Percentiles rank a stretch among this genome's conserved stretches.
Evolutionary conservation across 768 basidiomycete species (phyloP).

Genomic region (Sporobolomyces roseus): DNA sequence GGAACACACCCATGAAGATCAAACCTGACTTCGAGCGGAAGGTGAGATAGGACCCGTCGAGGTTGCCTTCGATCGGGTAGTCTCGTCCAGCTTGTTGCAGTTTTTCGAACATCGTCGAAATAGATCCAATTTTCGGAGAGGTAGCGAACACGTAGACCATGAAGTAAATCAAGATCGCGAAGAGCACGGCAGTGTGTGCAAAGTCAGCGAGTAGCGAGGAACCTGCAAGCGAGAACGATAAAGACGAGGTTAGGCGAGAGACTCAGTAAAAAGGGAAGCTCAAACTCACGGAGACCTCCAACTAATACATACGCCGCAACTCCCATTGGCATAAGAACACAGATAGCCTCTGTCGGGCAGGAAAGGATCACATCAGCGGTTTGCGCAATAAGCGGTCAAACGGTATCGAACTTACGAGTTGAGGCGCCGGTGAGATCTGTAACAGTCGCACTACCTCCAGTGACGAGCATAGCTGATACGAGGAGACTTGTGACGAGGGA

Average conservation of each 20-base stretch:
- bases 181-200: constrained; percentile 7
- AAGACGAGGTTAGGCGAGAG: constrained; percentile 28
- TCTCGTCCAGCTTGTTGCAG: constrained; percentile 3
- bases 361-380: too few relatives aligned
- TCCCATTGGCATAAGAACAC: constrained; percentile 22
- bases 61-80: constrained; percentile 61
- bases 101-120: constrained; percentile 58
- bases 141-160: constrained; percentile 78
- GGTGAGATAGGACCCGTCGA: constrained; percentile 76
- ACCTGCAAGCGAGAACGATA: constrained; percentile 25
- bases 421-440: constrained; percentile 82
- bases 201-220: constrained; percentile 25
- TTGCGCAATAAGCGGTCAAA: too few relatives aligned
- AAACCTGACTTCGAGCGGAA: constrained; percentile 72
- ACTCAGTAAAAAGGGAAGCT: constrained; percentile 41
- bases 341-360: too few relatives aligned
- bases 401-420: too few relatives aligned
- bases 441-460: constrained; percentile 69
- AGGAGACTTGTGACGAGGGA: constrained; percentile 70
- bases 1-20: constrained; percentile 63
- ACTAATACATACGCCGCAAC: constrained; percentile 45
- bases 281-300: constrained; percentile 47
- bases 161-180: constrained; percentile 31
- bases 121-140: constrained; percentile 71
- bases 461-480: constrained; percentile 48